Percentiles rank a stretch among this genome's conserved stretches.
These are phyloP conservation scores for Pseudogymnoascus sp. DNA, from an alignment of 2,329 filamentous ascomycete species.

Conservation along the genomic window DNA sequence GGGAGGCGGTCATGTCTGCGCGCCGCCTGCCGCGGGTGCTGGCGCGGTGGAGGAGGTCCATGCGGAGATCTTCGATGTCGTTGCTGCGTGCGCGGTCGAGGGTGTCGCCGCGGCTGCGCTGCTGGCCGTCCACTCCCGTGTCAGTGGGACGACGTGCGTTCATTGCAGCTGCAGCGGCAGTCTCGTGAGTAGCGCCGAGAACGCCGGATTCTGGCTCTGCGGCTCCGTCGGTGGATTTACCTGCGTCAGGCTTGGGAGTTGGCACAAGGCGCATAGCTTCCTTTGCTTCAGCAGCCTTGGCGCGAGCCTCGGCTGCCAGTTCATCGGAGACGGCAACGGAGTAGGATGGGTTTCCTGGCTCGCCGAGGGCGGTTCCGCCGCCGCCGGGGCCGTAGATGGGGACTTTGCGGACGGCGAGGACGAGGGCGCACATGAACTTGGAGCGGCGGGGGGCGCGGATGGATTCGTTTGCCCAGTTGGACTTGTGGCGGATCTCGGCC, in stretches of 20 bases:
- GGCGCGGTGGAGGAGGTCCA: conserved; percentile 23
- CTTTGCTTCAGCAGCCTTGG: conserved; percentile 50
- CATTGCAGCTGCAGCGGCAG: conserved; percentile 33
- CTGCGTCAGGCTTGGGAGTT: conserved; percentile 7
- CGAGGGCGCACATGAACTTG: conserved; percentile 94
- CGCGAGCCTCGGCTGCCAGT: conserved; percentile 55
- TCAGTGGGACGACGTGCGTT: conserved; percentile 26
- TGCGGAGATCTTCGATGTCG: conserved; percentile 20
- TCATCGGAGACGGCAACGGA: conserved; percentile 66
- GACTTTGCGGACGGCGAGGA: conserved; percentile 75
- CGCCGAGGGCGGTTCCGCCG: conserved; percentile 52
- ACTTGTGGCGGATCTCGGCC: conserved; percentile 84
- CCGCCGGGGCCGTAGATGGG: conserved; percentile 79
- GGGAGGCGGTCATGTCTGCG: not conserved
- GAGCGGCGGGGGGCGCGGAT: conserved; percentile 74
- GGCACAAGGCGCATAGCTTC: conserved; percentile 61
- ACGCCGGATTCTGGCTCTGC: conserved; percentile 18
- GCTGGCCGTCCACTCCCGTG: conserved; percentile 17
- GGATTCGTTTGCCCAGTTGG: conserved; percentile 81
- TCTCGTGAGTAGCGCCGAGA: conserved; percentile 26
- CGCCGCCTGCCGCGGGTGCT: conserved; percentile 23
- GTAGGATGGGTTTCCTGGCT: conserved; percentile 69
- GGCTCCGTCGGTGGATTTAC: not conserved
- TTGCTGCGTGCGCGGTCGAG: conserved; percentile 15
- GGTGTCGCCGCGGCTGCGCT: conserved; percentile 10